A percentile compares a stretch with the other conserved stretches of the same genome.
These are phyloP conservation scores for Quercus lobata DNA, from an alignment of 331 rosid genomes.

Conservation along the genomic window DNA sequence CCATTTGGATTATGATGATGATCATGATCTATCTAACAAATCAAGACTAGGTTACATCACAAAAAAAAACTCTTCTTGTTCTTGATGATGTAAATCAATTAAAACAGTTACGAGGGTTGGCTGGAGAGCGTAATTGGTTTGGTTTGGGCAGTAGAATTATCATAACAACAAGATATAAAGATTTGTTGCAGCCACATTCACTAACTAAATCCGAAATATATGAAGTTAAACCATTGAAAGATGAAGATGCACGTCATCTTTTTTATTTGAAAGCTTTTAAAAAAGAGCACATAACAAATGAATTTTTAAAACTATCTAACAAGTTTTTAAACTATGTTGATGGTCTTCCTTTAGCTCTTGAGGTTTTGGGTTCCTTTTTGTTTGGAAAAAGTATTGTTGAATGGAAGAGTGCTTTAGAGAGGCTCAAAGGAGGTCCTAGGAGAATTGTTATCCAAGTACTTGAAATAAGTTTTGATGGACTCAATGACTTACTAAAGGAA, in stretches of 20 bases:
- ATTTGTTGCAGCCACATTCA: neutral
- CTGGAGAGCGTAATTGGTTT: conserved; percentile 10
- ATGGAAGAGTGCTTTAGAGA: conserved; percentile 9
- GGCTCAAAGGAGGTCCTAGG: neutral
- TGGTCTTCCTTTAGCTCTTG: conserved; percentile 13
- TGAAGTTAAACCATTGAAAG: neutral
- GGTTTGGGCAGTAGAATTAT: conserved; percentile 17
- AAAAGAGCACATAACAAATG: neutral
- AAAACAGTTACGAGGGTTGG: conserved; percentile 5
- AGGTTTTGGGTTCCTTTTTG: neutral
- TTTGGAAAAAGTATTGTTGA: neutral
- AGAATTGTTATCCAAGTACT: neutral
- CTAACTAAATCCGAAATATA: neutral
- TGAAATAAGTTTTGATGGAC: conserved; percentile 1
- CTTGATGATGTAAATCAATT: conserved; percentile 13
- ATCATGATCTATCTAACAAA: neutral
- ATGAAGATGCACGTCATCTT: neutral
- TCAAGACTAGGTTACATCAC: neutral
- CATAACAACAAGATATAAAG: neutral
- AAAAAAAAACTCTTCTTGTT: conserved; percentile 14
- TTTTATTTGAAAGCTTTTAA: conserved; percentile 15
- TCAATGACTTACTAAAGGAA: neutral
- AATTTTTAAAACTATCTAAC: neutral
- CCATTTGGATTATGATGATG: neutral
- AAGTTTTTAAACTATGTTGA: neutral